These are phyloP conservation scores for Talaromyces adpressus DNA, from an alignment of 495 filamentous ascomycete genomes.

Conservation along the genomic window DNA sequence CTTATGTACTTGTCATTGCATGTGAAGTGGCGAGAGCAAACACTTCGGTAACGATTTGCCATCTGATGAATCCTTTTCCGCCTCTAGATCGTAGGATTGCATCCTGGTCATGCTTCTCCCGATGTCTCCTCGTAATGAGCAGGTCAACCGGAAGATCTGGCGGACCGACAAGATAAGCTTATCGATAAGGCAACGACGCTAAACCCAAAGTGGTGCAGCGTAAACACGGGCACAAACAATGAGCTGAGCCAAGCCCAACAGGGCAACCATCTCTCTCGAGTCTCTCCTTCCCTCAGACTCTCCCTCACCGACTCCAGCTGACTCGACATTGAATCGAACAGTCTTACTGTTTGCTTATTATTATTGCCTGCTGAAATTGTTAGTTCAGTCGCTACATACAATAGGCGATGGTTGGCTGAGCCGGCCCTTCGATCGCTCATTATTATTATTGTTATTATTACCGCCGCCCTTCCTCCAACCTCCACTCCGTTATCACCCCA, in stretches of 20 bases:
- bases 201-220: conserved; percentile 5
- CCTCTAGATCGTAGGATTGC: no score
- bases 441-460: background rate
- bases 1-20: background rate
- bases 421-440: background rate
- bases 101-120: no score
- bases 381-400: background rate
- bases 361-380: no score
- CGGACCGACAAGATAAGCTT: background rate
- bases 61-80: no score
- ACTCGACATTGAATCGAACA: background rate
- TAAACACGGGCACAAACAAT: conserved; percentile 9
- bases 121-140: no score
- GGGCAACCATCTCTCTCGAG: background rate
- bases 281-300: background rate
- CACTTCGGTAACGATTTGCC: background rate
- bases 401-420: background rate
- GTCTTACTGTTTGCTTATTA: background rate
- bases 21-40: background rate
- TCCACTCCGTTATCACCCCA: background rate
- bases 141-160: no score
- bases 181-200: conserved; percentile 9
- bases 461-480: background rate
- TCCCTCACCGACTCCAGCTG: background rate
- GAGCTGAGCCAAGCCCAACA: conserved; percentile 2